Conservation (phyloP, 805 yeast genomes). For the Yamadazyma laniorum region DNA sequence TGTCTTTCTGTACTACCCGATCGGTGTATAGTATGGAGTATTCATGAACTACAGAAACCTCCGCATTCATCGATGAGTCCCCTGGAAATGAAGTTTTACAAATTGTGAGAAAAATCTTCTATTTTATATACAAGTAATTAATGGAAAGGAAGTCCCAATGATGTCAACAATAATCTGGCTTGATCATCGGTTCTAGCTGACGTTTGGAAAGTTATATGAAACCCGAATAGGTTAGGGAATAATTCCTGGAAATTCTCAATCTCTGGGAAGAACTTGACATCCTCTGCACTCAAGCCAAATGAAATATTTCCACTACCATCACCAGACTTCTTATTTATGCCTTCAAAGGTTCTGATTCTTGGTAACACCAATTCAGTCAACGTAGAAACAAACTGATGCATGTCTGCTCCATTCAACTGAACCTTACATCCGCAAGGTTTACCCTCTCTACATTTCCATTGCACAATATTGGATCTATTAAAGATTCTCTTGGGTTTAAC, state of each 20-base stretch:
- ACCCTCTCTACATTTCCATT: constrained; percentile 85
- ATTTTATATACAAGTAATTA: constrained; percentile 9
- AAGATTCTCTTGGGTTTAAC: constrained; percentile 70
- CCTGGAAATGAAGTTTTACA: too few species aligned
- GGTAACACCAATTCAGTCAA: constrained; percentile 92
- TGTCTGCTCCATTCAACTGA: constrained; percentile 71
- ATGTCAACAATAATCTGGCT: constrained; percentile 81
- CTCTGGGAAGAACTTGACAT: constrained; percentile 86
- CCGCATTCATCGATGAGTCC: too few species aligned
- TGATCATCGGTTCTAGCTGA: constrained; percentile 87
- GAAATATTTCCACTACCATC: constrained; percentile 83
- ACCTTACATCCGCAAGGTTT: constrained; percentile 90
- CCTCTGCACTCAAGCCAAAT: constrained; percentile 77
- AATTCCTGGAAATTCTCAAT: constrained; percentile 85
- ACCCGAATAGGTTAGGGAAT: constrained; percentile 84
- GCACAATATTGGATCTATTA: constrained; percentile 76
- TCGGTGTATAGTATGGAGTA: constrained; percentile 46
- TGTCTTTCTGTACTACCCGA: constrained; percentile 44
- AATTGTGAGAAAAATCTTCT: too few species aligned
- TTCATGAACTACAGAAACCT: constrained; percentile 41
- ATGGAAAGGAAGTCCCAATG: constrained; percentile 75
- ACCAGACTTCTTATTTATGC: constrained; percentile 74
- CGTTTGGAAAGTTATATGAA: constrained; percentile 82
- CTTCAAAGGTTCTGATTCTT: constrained; percentile 81
- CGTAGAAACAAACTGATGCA: constrained; percentile 82